These are phyloP conservation scores for Cladobotryum mycophilum DNA, from an alignment of 2,329 filamentous ascomycete genomes.

Conservation along the genomic window DNA sequence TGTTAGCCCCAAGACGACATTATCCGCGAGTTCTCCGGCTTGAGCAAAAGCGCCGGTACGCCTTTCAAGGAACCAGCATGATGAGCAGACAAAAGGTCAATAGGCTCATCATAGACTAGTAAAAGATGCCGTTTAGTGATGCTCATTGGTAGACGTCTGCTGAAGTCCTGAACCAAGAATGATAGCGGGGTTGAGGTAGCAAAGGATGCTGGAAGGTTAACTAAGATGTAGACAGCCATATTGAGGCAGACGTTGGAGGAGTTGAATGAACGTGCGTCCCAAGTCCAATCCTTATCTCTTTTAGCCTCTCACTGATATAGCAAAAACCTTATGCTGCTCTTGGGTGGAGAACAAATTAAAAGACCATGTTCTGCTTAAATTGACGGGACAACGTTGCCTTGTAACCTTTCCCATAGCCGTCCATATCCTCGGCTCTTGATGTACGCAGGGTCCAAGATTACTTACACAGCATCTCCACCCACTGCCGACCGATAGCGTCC, in stretches of 20 bases:
- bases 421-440: no score
- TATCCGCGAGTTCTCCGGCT: background rate
- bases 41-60: background rate
- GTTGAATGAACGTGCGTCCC: background rate
- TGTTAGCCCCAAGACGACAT: background rate
- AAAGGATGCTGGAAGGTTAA: background rate
- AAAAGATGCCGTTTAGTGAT: background rate
- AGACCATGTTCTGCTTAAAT: no score
- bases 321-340: no score
- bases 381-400: no score
- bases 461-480: no score
- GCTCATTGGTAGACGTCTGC: background rate
- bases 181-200: background rate
- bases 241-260: background rate
- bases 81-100: background rate
- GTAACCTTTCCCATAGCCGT: no score
- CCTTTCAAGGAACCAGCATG: background rate
- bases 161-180: background rate
- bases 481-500: no score
- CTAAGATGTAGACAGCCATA: background rate
- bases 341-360: no score
- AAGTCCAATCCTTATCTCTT: no score
- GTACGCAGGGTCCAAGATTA: no score
- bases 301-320: no score
- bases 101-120: background rate